Evolutionary conservation across 345 rosid species (phyloP), one percentile per base, ranked within the genome.

Genomic region (Syzygium aqueum): DNA sequence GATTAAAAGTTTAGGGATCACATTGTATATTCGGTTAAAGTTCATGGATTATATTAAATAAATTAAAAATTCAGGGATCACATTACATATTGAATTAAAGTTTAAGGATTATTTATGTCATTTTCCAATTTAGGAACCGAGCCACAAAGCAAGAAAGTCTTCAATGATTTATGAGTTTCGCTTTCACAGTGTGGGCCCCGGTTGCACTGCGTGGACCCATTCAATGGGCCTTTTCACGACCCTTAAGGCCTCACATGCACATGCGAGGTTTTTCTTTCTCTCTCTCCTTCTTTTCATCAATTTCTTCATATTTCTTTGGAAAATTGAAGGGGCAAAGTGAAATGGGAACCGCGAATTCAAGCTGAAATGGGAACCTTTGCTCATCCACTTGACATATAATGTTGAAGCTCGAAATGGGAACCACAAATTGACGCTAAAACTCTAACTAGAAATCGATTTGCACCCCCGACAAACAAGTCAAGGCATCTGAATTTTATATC

Each of bases 401-500:
- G 27, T 3, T 73, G 80, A 73, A 37, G 27, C 14, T 73, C 25
- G 14, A 8, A 33, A 33, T 9, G 7, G 46, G 46, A 33, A 33
- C 7, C 0, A 13, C 13, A 2, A 73, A 33, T 73, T 33, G 0
- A 33, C 9, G 7, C 7, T 12, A 23, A 73, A 73, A 73, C 12
- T 37, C 27, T 7, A 19, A 3, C 5, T 5, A 2, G 2, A 73
- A 37, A 73, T 73, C 80, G 11, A 73, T 19, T 8, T 33, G 14
- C 49, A 33, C 49, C 3, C 3, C 1, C 5, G 11, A 33, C 13
- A 0, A 73, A 33, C 5, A 6, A 0, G 3, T 33, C 23, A 8
- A 21, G 23, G 43, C 12, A 0, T 9, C 0, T 0, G 0, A 8
- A 0, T 8, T 1, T 33, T 7, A 33, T 33, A 5, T 1, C 8